Evolutionary conservation across 495 filamentous ascomycete genomes (phyloP).

Genomic region (Tuber brumale): DNA sequence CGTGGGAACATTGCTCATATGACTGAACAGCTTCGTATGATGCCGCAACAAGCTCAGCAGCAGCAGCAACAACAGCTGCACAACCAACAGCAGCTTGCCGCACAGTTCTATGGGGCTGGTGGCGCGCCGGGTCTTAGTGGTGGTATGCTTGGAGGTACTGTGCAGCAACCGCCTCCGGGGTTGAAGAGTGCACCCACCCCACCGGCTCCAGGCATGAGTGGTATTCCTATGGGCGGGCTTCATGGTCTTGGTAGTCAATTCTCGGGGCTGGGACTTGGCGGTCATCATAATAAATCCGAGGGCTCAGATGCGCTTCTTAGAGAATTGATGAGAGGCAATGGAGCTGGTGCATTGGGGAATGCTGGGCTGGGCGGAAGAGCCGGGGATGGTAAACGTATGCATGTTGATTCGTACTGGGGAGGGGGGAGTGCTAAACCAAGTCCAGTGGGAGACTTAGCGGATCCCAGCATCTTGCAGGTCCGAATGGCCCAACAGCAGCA

Average conservation of each 20-base stretch:
- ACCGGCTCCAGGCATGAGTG: slow-evolving; percentile 48
- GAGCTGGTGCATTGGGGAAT: slow-evolving; percentile 29
- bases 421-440: slow-evolving; percentile 35
- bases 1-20: slow-evolving; percentile 75
- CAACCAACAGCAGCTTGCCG: slow-evolving; percentile 54
- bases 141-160: slow-evolving; percentile 44
- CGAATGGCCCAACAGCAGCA: slow-evolving; percentile 48
- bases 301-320: slow-evolving; percentile 32
- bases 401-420: slow-evolving; percentile 37
- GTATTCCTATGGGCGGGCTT: slow-evolving; percentile 53
- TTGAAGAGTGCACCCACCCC: slow-evolving; percentile 91
- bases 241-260: slow-evolving; percentile 59
- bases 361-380: slow-evolving; percentile 27
- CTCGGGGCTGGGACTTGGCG: slow-evolving; percentile 34
- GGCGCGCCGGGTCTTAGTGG: slow-evolving; percentile 29
- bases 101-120: slow-evolving; percentile 56
- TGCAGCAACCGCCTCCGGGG: slow-evolving; percentile 89
- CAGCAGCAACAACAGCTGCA: slow-evolving; percentile 44
- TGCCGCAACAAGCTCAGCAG: slow-evolving; percentile 62
- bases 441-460: slow-evolving; percentile 88
- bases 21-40: slow-evolving; percentile 82
- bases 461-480: slow-evolving; percentile 98
- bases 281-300: slow-evolving; percentile 37
- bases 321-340: slow-evolving; percentile 38
- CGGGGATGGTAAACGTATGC: slow-evolving; percentile 42